Base-by-base conservation (phyloP, 352 stramenopile species). In the Peronosclerospora sorghi region DNA sequence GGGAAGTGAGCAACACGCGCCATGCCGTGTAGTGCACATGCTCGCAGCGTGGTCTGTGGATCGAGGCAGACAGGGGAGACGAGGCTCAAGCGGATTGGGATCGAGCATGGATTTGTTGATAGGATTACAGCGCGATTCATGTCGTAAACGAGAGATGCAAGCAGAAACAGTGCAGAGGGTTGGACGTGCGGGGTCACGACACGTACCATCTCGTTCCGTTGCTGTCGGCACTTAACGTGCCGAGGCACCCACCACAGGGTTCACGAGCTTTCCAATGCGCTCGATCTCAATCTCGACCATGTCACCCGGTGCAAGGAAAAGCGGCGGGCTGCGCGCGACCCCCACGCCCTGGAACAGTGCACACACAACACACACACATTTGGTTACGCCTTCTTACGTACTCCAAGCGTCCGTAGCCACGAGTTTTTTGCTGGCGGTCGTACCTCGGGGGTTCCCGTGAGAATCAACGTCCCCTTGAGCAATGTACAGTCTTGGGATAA, bases 251-350 rank as follows among this genome's bases (percentile, higher is more conserved):
- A 85, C 67, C 8, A 96, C 77, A 5, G 73, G 65, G 60, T 95
- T 95, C 35, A 82, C 68, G 26, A 97, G 63, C 35, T 81, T 84
- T 23, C 88, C 88, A 46, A 96, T 95, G 23, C 59, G 52, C 39
- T 96, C 77, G 50, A 97, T 95, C 56, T 91, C 72, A 51, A 93
- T 83, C 54, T 95, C 83, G 27, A 96, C 79, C 32, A 89, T 67
- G 51, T 97, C 86, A 4, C 88, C 88, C 5, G 81, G 72, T 13
- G 74, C 69, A 12, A 97, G 54, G 51, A 69, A 97, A 28, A 94
- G 51, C 0, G 83, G 81, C 15, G 87, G 86, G 44, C 81, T 87
- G 26, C 84, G 67, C 50, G 86, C 86, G 35, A 87, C 86, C 48
- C 86, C 86, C 14, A 96, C 86, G 24, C 86, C 85, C 55, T 86